Base-by-base conservation (phyloP, 176 grass and related monocot species). In the Eleusine indica region DNA sequence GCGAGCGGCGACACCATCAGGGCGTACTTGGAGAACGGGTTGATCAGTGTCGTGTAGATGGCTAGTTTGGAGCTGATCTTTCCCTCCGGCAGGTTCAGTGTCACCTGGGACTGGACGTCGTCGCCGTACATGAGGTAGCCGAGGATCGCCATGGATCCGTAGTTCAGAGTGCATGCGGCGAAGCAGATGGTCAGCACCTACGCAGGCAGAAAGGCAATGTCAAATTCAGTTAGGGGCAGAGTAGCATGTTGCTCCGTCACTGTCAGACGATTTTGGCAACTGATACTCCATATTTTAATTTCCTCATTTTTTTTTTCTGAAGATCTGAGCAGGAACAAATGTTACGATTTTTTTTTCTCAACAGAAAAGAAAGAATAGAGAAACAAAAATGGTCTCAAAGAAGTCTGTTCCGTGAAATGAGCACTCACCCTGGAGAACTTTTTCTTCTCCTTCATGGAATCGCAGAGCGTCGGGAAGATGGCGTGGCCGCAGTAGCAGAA, bases 401-500 rank as follows among this genome's bases (percentile, higher is more conserved):
- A 47, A 11, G 9, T 47, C 7, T 46, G 8, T 9, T 8, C 9
- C 40, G 9, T 49, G 40, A 69, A 22, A 76, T 71, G 3, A 71
- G 12, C 21, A 40, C 67, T 82, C 66, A 97, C 94, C 90, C 75
- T 89, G 19, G 94, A 88, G 57, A 97, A 97, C 57, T 78, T 90
- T 16, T 82, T 71, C 70, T 87, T 92, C 39, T 92, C 86, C 69
- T 89, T 94, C 92, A 94, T 97, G 69, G 92, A 97, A 63, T 71
- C 89, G 76, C 86, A 87, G 3, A 94, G 28, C n/a, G 94, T 94
- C 0, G 94, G 94, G 75, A 97, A 97, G 11, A 97, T 84, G 46
- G 94, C 94, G 46, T 94, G 92, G 10, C 94, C 92, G 9, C 90
- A 92, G 52, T 94, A 97, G 83, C 94, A 97, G 87, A 94, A 92